Evolutionary conservation across 495 filamentous ascomycete genomes (phyloP), one percentile per base, ranked within the genome.

Genomic region (Bathelium albidoporum): DNA sequence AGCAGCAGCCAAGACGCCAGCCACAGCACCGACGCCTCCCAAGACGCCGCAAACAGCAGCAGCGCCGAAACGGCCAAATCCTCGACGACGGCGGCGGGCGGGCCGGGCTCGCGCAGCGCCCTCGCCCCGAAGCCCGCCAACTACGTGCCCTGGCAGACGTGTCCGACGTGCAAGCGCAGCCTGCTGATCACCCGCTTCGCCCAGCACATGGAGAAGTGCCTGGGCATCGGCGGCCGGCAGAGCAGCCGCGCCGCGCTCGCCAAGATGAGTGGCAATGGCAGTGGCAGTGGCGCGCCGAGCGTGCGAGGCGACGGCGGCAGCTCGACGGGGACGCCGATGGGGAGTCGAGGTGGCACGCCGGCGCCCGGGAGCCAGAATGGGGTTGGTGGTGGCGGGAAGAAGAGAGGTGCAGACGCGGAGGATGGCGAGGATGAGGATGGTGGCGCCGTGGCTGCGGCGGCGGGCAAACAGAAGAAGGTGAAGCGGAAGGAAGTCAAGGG

Each of bases 121-220:
- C 49, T 55, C 4, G 67, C 67, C 60, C 65, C 65, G 75, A 87
- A 81, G 74, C 85, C 77, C 59, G 85, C 83, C 61, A 76, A 82
- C 59, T 84, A 83, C 44, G 87, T 89, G 60, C 89, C 89, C 5
- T 91, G 89, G 68, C 82, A 82, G 62, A 86, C 85, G 62, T 87
- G 85, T 69, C 83, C 81, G n/a, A 80, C 80, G 58, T 87, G 85
- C 66, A 81, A 81, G 32, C 77, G 82, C 5, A 83, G 82, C 69
- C 76, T 86, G 58, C 79, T 83, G 39, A 82, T 85, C 62, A 85
- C 78, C 24, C 76, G 83, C 60, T 82, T 87, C 60, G 82, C 83
- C 36, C 87, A 89, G 69, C 89, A 94, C 74, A 79, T 94, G 75
- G 87, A 89, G 43, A 86, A 88, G 58, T 92, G 89, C 71, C 84